phyloP scores from a whole-genome alignment of 257 asterid genomes.

The Eustoma russellianum region DNA sequence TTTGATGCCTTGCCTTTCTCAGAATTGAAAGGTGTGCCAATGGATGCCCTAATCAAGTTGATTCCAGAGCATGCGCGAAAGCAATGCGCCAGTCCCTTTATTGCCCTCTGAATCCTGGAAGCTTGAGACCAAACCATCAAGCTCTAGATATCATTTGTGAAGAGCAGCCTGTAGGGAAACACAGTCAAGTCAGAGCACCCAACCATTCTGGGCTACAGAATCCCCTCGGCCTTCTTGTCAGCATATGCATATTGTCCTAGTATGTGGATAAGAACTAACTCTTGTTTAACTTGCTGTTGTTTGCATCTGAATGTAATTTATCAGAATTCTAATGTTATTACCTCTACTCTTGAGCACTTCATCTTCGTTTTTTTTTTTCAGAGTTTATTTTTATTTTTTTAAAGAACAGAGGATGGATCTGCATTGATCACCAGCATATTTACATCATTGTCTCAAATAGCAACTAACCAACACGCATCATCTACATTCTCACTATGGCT shows the following conservation, averaged over 20 bases:
- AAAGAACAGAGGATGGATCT: too few relatives aligned
- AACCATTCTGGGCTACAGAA: conserved; percentile 8
- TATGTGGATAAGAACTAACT: conserved; percentile 11
- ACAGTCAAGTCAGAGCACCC: conserved; percentile 12
- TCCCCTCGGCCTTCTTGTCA: conserved; percentile 2
- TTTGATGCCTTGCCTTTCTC: conserved; percentile 4
- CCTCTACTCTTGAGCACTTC: not conserved
- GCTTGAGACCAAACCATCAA: conserved; percentile 10
- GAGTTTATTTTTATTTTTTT: too few relatives aligned
- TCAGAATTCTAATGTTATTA: not conserved
- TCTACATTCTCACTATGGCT: too few relatives aligned
- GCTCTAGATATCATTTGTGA: conserved; percentile 8
- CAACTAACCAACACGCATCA: too few relatives aligned
- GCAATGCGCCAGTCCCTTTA: conserved; percentile 52
- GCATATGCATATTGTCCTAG: conserved; percentile 13
- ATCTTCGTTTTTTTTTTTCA: too few relatives aligned
- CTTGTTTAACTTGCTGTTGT: conserved; percentile 1
- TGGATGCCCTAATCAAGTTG: conserved; percentile 50
- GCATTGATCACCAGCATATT: too few relatives aligned
- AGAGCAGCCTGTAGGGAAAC: conserved; percentile 23
- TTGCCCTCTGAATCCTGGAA: conserved; percentile 36
- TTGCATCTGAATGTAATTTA: conserved; percentile 6
- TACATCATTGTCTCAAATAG: too few relatives aligned
- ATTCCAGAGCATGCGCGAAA: conserved; percentile 80
- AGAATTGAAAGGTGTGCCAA: conserved; percentile 81